Conservation (phyloP, 352 stramenopile genomes). For the Pythium periplocum region DNA sequence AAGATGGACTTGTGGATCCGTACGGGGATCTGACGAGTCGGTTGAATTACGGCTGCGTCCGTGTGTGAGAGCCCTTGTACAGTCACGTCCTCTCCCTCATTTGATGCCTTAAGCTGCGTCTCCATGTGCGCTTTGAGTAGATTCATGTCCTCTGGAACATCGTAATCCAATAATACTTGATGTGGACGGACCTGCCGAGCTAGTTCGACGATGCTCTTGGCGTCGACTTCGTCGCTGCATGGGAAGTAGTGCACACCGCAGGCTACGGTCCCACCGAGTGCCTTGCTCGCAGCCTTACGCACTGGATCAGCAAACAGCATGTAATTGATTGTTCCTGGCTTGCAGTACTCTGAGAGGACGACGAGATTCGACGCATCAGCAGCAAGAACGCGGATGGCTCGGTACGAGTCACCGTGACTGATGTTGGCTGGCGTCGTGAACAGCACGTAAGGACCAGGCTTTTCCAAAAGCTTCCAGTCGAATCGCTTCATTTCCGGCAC, state of each 20-base stretch:
- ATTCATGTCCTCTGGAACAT: slow-evolving; percentile 45
- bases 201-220: slow-evolving; percentile 80
- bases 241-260: slow-evolving; percentile 85
- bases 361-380: slow-evolving; percentile 78
- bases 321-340: slow-evolving; percentile 76
- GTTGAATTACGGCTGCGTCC: slow-evolving; percentile 10
- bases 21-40: slow-evolving; percentile 50
- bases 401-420: slow-evolving; percentile 58
- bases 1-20: slow-evolving; percentile 85
- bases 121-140: slow-evolving; percentile 61
- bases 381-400: slow-evolving; percentile 54
- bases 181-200: slow-evolving; percentile 44
- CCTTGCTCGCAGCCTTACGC: slow-evolving; percentile 64
- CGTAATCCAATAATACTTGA: slow-evolving; percentile 68
- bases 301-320: slow-evolving; percentile 73
- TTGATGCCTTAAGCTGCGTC: slow-evolving; percentile 2
- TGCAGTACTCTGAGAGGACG: slow-evolving; percentile 81
- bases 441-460: slow-evolving; percentile 65
- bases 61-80: slow-evolving; percentile 17
- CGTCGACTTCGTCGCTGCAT: slow-evolving; percentile 78
- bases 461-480: slow-evolving; percentile 63
- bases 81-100: background rate
- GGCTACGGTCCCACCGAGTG: slow-evolving; percentile 52
- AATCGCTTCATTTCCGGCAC: slow-evolving; percentile 24
- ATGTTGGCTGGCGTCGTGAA: slow-evolving; percentile 80